phyloP scores from a whole-genome alignment of 257 asterid species.

The Solanum boliviense region DNA sequence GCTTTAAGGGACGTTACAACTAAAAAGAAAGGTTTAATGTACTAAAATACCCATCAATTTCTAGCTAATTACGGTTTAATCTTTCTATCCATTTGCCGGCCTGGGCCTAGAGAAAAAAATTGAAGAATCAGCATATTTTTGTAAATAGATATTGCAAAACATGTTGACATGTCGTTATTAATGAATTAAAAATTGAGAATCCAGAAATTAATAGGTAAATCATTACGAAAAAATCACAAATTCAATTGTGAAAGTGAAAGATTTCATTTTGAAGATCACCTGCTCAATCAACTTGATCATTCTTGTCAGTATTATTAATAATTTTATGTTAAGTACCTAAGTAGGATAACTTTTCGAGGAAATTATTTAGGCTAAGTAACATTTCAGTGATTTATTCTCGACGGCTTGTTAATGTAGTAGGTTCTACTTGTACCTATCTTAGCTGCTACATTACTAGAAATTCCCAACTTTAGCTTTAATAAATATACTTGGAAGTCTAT shows the following conservation, averaged over 20 bases:
- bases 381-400: neutral
- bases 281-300: too few species aligned
- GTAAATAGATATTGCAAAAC: neutral
- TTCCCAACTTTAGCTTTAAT: neutral
- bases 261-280: fast-evolving
- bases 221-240: neutral
- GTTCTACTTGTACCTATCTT: neutral
- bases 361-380: neutral
- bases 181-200: neutral
- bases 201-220: neutral
- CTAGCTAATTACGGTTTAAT: neutral
- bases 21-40: neutral
- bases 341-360: neutral
- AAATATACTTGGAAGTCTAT: neutral
- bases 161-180: neutral
- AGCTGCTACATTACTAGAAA: neutral
- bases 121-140: neutral
- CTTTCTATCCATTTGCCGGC: neutral
- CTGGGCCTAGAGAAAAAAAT: neutral
- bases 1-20: neutral
- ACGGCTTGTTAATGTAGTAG: neutral
- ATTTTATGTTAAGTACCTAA: neutral
- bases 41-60: neutral
- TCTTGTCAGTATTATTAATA: fast-evolving
- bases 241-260: neutral